These are phyloP conservation scores for Pseudogymnoascus sp. DNA, from an alignment of 2,329 filamentous ascomycete genomes.

Conservation along the genomic window DNA sequence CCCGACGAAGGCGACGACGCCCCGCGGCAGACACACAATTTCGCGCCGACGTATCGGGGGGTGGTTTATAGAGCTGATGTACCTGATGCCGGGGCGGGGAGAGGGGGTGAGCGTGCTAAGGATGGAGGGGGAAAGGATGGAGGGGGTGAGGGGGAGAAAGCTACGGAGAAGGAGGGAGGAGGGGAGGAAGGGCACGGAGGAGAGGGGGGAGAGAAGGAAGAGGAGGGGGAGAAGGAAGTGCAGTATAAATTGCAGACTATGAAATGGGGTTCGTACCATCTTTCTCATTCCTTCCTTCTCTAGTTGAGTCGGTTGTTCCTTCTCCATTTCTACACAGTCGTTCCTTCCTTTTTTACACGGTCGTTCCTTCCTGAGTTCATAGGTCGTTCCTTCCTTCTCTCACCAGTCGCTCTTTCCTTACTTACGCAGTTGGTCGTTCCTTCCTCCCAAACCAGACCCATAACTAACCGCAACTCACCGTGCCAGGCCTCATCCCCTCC, in stretches of 20 bases:
- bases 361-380: neutral
- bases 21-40: slow-evolving; percentile 77
- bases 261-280: slow-evolving; percentile 63
- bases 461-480: too few species aligned
- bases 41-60: slow-evolving; percentile 80
- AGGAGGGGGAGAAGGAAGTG: slow-evolving; percentile 25
- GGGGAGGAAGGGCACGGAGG: slow-evolving; percentile 12
- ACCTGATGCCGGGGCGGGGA: slow-evolving; percentile 48
- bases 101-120: too few species aligned
- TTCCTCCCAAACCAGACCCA: neutral
- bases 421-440: too few species aligned
- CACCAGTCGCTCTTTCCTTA: neutral
- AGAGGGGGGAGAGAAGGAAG: slow-evolving; percentile 9
- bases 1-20: slow-evolving; percentile 52
- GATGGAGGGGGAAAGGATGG: slow-evolving; percentile 17
- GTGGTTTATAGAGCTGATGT: slow-evolving; percentile 76
- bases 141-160: slow-evolving; percentile 16
- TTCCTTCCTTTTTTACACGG: neutral
- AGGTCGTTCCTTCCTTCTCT: neutral
- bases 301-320: neutral
- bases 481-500: slow-evolving; percentile 65
- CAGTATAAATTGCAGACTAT: slow-evolving; percentile 82
- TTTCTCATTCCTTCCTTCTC: neutral
- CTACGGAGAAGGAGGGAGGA: slow-evolving; percentile 4
- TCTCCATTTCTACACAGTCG: neutral